Percentiles rank a stretch among this genome's conserved stretches.
Conservation (phyloP, 345 rosid genomes). For the Noccaea bulbosa region DNA sequence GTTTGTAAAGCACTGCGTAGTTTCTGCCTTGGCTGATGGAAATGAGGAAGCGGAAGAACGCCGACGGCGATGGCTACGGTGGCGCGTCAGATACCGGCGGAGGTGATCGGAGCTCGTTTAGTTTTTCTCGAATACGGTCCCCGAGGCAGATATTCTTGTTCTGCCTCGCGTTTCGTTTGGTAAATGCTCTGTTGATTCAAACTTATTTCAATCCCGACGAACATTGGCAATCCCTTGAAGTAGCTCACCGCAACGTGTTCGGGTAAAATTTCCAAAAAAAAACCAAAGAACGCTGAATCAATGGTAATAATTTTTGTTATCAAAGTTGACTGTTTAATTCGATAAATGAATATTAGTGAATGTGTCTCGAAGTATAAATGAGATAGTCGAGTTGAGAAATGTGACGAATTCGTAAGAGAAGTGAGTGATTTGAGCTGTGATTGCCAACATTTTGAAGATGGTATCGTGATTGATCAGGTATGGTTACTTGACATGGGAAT, state of each 20-base stretch:
- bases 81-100: background rate
- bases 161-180: constrained; percentile 64
- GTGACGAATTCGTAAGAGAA: background rate
- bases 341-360: background rate
- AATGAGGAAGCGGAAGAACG: constrained; percentile 36
- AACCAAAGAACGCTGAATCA: background rate
- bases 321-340: background rate
- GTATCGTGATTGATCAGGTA: constrained; percentile 51
- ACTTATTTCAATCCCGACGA: constrained; percentile 94
- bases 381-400: background rate
- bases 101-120: background rate
- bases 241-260: constrained; percentile 70
- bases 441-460: background rate
- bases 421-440: constrained; percentile 1
- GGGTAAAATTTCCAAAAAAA: constrained; percentile 54
- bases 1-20: background rate
- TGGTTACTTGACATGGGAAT: constrained; percentile 97
- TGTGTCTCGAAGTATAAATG: background rate
- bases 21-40: constrained; percentile 18
- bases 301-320: background rate
- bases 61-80: constrained; percentile 26
- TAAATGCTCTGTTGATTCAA: constrained; percentile 72
- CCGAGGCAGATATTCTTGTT: constrained; percentile 47
- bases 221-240: constrained; percentile 95
- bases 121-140: constrained; percentile 21